phyloP scores from a whole-genome alignment of 805 yeast genomes.

The Candida sphagnicola region DNA sequence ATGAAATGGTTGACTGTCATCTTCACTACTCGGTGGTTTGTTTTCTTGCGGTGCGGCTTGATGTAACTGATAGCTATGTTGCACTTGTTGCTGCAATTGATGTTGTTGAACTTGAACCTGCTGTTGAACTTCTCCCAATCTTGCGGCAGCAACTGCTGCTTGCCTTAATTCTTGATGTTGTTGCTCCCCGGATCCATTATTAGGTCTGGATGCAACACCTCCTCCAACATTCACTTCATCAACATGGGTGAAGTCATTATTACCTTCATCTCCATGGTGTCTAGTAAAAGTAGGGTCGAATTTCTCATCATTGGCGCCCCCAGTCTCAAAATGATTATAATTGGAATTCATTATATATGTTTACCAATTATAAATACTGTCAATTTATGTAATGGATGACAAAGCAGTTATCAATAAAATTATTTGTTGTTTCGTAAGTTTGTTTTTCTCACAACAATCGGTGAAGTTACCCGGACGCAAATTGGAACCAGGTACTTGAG shows the following conservation, averaged over 20 bases:
- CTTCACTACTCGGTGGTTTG: neutral
- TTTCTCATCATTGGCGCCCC: constrained; percentile 18
- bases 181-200: neutral
- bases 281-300: constrained; percentile 30
- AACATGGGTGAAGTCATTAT: constrained; percentile 17
- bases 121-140: constrained; percentile 2
- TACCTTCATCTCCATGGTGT: constrained; percentile 10
- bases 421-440: neutral
- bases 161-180: constrained; percentile 9
- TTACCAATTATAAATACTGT: neutral
- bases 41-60: constrained; percentile 2
- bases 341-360: constrained; percentile 17
- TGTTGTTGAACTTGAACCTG: constrained; percentile 8
- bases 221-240: constrained; percentile 17
- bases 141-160: constrained; percentile 5
- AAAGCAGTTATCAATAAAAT: constrained; percentile 7
- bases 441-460: neutral
- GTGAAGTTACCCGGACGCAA: constrained; percentile 1
- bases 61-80: constrained; percentile 5
- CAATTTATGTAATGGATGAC: constrained; percentile 13
- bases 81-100: constrained; percentile 11
- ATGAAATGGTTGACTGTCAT: neutral
- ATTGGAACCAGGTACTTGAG: too few relatives aligned
- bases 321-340: constrained; percentile 18
- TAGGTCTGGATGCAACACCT: neutral